Evolutionary conservation across 1,284 basidiomycete genomes (phyloP), one percentile per base, ranked within the genome.

Genomic region (Porodaedalea pini): DNA sequence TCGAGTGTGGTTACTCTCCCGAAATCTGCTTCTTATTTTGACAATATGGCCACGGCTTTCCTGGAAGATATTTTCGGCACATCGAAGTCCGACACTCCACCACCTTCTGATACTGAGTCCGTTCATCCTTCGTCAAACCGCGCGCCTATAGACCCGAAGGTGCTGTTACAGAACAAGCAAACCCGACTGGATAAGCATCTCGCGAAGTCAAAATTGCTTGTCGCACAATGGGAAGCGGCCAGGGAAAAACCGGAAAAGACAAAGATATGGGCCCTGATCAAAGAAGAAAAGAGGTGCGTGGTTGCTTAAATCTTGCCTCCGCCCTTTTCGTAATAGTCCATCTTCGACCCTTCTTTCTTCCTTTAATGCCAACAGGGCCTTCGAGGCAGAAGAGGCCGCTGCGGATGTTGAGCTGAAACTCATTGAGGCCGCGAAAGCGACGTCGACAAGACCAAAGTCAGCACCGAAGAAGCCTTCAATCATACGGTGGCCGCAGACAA

Each of bases 281-380:
- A 39, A 11, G 47, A 51, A 37, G 39, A 48, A 37, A 39, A 50
- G 31, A 56, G 48, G 55, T 56, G 47, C 37, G 55, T 51, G 8
- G 6, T 31, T 40, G 11, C 13, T 41, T 19, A 17, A 10, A 17
- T 17, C n/a, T 43, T 17, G 23, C 29, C 6, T 29, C 8, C 27
- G n/a, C 7, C 41, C 29, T 19, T 13, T 51, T 34, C 40, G 17
- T 56, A 34, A 51, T 40, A n/a, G 13, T 21, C 27, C 19, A 23
- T 11, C 25, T 8, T 6, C 11, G 10, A 27, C 34, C 2, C 5
- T 51, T 34, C 23, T 19, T 27, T 21, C 43, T 32, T 15, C 32
- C 5, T n/a, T 31, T 29, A 5, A 43, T 21, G 5, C 8, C 19
- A 29, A 15, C n/a, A 56, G 55, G 27, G 23, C 17, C 7, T 56